phyloP scores from a whole-genome alignment of 75 land plant genomes.

The Sequoiadendron giganteum region DNA sequence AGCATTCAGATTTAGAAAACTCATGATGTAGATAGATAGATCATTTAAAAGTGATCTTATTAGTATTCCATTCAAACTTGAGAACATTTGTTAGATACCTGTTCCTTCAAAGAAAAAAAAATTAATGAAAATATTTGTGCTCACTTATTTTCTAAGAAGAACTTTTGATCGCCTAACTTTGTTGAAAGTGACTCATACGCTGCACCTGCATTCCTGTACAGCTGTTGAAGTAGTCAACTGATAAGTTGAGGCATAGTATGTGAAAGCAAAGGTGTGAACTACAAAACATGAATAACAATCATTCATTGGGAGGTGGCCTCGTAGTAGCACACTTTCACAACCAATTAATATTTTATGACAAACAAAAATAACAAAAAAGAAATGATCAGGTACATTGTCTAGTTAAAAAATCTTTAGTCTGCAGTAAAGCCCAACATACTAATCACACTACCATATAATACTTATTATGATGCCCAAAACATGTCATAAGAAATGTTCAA shows the following conservation, averaged over 20 bases:
- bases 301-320: not conserved
- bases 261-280: not conserved
- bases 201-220: conserved; percentile 48
- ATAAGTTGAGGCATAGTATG: not conserved
- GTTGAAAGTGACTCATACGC: conserved; percentile 78
- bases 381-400: not conserved
- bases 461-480: conserved; percentile 4
- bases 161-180: conserved; percentile 54
- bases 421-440: not conserved
- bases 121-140: not conserved
- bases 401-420: not conserved
- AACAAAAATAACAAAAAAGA: not conserved
- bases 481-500: not conserved
- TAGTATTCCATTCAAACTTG: conserved; percentile 5
- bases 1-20: not conserved
- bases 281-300: not conserved
- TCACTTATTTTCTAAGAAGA: conserved; percentile 63
- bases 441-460: not conserved
- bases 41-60: not conserved
- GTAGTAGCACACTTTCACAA: not conserved
- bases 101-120: not conserved
- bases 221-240: conserved; percentile 36
- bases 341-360: not conserved
- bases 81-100: not conserved
- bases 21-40: not conserved